These are phyloP conservation scores for Polyplosphaeria fusca DNA, from an alignment of 495 filamentous ascomycete species.

Conservation along the genomic window DNA sequence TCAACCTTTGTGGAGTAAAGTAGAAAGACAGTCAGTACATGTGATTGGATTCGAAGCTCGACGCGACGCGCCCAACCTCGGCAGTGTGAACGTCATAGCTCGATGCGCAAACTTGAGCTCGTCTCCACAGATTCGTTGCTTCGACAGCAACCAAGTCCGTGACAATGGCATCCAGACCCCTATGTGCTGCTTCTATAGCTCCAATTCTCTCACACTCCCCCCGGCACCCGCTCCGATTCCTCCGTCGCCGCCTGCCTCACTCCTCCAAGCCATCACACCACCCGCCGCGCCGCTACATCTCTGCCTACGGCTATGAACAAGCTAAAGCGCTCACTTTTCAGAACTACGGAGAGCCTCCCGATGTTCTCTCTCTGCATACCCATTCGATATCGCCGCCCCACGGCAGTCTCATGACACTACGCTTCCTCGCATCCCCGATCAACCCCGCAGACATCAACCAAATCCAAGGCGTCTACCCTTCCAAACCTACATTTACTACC, in stretches of 20 bases:
- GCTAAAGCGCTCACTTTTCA: constrained; percentile 86
- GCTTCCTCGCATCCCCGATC: constrained; percentile 81
- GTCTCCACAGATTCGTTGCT: too few species aligned
- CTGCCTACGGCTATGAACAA: constrained; percentile 96
- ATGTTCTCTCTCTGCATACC: constrained; percentile 59
- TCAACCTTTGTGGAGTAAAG: too few species aligned
- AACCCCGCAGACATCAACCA: constrained; percentile 98
- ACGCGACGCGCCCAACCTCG: too few species aligned
- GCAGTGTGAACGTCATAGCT: too few species aligned
- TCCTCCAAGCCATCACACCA: background rate
- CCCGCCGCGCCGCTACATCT: constrained; percentile 48
- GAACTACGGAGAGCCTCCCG: constrained; percentile 77
- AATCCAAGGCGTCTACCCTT: constrained; percentile 94
- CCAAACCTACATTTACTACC: constrained; percentile 68
- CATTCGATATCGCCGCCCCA: constrained; percentile 46
- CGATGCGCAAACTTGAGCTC: too few species aligned
- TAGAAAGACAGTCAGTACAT: too few species aligned
- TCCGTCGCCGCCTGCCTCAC: constrained; percentile 6
- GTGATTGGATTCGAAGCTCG: too few species aligned
- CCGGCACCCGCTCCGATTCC: constrained; percentile 1
- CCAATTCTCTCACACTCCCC: constrained; percentile 2
- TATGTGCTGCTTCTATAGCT: constrained; percentile 1
- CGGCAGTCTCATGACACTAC: constrained; percentile 53
- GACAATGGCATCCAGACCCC: constrained; percentile 28
- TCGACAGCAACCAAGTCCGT: too few species aligned